phyloP scores from a whole-genome alignment of 169 alveolate genomes.

The Cryptosporidium ubiquitum region DNA sequence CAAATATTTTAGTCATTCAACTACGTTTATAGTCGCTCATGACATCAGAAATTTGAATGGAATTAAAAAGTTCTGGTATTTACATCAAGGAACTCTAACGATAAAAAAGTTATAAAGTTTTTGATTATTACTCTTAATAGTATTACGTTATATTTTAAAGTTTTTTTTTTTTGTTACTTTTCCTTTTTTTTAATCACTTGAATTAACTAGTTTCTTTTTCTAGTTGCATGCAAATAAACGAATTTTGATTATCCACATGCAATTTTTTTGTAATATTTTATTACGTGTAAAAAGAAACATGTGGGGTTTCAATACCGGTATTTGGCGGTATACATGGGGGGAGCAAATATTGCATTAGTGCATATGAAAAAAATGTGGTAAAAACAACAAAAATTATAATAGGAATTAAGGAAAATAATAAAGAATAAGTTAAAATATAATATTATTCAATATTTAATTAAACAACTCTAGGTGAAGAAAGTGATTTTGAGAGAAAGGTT shows the following conservation, averaged over 20 bases:
- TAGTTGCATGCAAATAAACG: too few relatives aligned
- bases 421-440: neutral
- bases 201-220: too few relatives aligned
- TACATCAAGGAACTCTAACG: slow-evolving; percentile 21
- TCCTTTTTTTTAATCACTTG: too few relatives aligned
- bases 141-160: neutral
- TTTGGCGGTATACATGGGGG: slow-evolving; percentile 20
- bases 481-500: neutral
- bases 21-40: slow-evolving; percentile 66
- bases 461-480: neutral
- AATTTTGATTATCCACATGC: neutral
- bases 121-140: neutral
- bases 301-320: neutral
- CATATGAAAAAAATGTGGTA: neutral
- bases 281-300: neutral
- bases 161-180: neutral
- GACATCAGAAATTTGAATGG: slow-evolving; percentile 58
- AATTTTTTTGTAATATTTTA: too few relatives aligned
- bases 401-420: neutral
- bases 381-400: neutral
- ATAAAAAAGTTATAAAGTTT: neutral
- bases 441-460: neutral
- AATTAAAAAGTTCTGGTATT: slow-evolving; percentile 50
- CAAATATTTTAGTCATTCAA: slow-evolving; percentile 56
- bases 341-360: neutral